phyloP scores from a whole-genome alignment of 495 filamentous ascomycete species.

The Penicillium salamii region DNA sequence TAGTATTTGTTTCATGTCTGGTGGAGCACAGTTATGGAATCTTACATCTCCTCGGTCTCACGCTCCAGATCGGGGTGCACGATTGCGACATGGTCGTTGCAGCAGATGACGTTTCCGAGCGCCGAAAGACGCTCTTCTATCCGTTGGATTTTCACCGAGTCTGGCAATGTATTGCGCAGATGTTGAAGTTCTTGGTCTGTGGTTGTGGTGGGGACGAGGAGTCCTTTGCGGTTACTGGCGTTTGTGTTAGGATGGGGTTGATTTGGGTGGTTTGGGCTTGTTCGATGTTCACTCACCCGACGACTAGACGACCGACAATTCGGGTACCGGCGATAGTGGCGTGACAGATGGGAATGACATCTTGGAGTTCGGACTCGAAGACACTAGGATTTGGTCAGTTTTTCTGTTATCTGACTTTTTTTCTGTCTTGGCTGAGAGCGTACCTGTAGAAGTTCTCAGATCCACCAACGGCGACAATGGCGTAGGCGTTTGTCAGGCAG shows the following conservation, averaged over 20 bases:
- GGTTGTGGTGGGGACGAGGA: slow-evolving; percentile 91
- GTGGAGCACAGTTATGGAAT: too few species aligned
- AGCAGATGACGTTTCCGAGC: slow-evolving; percentile 93
- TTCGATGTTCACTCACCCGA: slow-evolving; percentile 61
- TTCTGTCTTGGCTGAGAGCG: slow-evolving; percentile 1
- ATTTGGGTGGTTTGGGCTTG: background rate
- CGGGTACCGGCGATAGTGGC: slow-evolving; percentile 96
- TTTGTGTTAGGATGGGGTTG: too few species aligned
- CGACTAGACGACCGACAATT: slow-evolving; percentile 92
- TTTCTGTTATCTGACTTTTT: background rate
- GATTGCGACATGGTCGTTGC: slow-evolving; percentile 94
- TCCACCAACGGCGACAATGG: slow-evolving; percentile 86
- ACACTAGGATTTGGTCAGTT: slow-evolving; percentile 42
- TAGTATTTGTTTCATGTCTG: background rate
- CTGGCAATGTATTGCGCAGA: slow-evolving; percentile 88
- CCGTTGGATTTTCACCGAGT: slow-evolving; percentile 83
- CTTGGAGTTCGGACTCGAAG: slow-evolving; percentile 95
- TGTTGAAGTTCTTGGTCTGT: slow-evolving; percentile 98
- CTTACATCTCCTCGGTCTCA: slow-evolving; percentile 84
- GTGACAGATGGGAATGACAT: slow-evolving; percentile 96
- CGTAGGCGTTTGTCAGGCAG: slow-evolving; percentile 94
- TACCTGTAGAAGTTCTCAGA: slow-evolving; percentile 98
- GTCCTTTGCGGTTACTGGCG: slow-evolving; percentile 84
- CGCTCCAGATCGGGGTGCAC: slow-evolving; percentile 97
- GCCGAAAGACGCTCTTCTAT: slow-evolving; percentile 97